Evolutionary conservation across 2,329 filamentous ascomycete genomes (phyloP).

Genomic region (Annulohypoxylon truncatum): DNA sequence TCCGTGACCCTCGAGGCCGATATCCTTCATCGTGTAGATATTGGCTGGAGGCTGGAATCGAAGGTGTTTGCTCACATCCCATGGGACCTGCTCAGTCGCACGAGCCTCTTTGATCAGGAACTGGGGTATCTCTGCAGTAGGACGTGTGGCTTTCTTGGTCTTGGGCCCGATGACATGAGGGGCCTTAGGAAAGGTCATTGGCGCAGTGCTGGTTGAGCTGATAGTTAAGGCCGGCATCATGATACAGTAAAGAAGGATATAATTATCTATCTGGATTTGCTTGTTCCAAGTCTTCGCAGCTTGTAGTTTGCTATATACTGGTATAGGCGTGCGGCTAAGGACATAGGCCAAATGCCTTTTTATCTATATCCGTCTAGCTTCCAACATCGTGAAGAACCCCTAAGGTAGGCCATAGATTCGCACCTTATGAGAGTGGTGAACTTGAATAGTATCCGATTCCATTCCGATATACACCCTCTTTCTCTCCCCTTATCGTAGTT

Average conservation of each 20-base stretch:
- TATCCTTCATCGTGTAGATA: slow-evolving; percentile 65
- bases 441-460: not conserved
- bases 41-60: slow-evolving; percentile 57
- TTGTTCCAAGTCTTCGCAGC: not conserved
- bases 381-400: not conserved
- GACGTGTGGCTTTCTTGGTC: slow-evolving; percentile 46
- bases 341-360: not conserved
- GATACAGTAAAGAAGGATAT: not conserved
- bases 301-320: not conserved
- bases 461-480: slow-evolving; percentile 1
- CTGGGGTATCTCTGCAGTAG: slow-evolving; percentile 45
- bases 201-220: not conserved
- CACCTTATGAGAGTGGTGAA: not conserved
- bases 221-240: slow-evolving; percentile 5
- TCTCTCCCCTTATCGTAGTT: not conserved
- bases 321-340: not conserved
- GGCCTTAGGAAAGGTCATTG: not conserved
- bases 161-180: slow-evolving; percentile 48
- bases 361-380: not conserved
- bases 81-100: slow-evolving; percentile 43
- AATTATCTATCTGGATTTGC: not conserved
- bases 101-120: slow-evolving; percentile 46
- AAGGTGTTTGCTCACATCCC: slow-evolving; percentile 63
- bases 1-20: slow-evolving; percentile 62
- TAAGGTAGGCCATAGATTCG: not conserved